Conservation (phyloP, 192 early-diverging fungal genomes). For the Obelidium mucronatum region DNA sequence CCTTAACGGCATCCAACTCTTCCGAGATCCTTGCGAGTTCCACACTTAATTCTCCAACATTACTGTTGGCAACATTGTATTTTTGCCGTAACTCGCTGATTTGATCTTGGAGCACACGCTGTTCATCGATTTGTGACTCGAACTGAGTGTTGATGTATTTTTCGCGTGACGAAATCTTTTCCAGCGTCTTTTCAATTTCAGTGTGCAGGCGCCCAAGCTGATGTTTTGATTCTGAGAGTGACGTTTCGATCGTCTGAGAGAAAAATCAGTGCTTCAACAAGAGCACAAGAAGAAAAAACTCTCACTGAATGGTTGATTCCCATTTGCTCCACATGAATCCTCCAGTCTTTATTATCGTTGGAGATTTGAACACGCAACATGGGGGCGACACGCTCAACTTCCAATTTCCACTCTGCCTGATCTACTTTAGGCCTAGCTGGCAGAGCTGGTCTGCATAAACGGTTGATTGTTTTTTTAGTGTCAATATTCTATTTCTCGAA, state of each 20-base stretch:
- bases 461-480: too few relatives aligned
- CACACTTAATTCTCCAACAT: constrained; percentile 58
- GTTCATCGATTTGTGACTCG: constrained; percentile 60
- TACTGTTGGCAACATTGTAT: constrained; percentile 51
- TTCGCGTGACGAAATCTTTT: constrained; percentile 63
- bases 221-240: constrained; percentile 45
- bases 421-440: constrained; percentile 52
- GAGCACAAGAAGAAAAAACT: background rate
- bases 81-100: constrained; percentile 62
- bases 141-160: constrained; percentile 72
- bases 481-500: background rate
- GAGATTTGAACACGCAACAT: constrained; percentile 59
- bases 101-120: constrained; percentile 59
- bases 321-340: constrained; percentile 66
- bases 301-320: constrained; percentile 50
- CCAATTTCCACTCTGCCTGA: constrained; percentile 59
- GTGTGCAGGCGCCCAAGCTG: constrained; percentile 52
- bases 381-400: constrained; percentile 67
- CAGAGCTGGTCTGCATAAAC: constrained; percentile 10
- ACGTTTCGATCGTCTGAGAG: constrained; percentile 49
- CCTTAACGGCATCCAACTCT: constrained; percentile 65
- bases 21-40: constrained; percentile 58
- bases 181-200: constrained; percentile 63
- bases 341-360: constrained; percentile 70
- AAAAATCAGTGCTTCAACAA: background rate